phyloP scores from a whole-genome alignment of 768 basidiomycete genomes.

The Lactarius vividus region DNA sequence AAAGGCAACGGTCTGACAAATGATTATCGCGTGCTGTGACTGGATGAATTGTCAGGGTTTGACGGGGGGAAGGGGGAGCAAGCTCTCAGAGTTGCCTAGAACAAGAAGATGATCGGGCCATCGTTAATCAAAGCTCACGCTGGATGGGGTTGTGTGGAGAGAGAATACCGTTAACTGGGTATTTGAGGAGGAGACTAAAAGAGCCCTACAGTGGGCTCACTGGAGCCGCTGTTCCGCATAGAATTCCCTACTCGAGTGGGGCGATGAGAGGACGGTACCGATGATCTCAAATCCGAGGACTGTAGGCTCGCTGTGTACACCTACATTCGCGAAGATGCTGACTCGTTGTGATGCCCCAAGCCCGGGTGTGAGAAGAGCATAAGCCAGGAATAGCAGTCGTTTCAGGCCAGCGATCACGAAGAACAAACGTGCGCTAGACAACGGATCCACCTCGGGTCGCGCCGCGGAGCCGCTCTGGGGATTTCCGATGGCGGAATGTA shows the following conservation, averaged over 20 bases:
- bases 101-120: constrained; percentile 10
- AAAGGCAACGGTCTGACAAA: constrained; percentile 8
- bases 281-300: constrained; percentile 5
- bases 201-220: constrained; percentile 3
- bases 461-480: constrained; percentile 21
- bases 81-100: constrained; percentile 6
- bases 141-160: constrained; percentile 17
- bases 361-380: constrained; percentile 18
- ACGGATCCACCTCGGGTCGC: constrained; percentile 14
- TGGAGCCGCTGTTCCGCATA: constrained; percentile 14
- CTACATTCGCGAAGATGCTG: constrained; percentile 1
- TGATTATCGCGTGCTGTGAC: not conserved
- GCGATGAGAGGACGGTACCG: constrained; percentile 11
- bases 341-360: not conserved
- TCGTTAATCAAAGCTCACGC: constrained; percentile 8
- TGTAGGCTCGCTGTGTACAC: not conserved
- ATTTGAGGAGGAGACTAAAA: constrained; percentile 9
- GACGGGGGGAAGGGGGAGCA: not conserved
- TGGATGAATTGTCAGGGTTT: not conserved
- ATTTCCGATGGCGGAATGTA: constrained; percentile 4
- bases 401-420: constrained; percentile 20
- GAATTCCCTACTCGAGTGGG: constrained; percentile 13
- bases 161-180: constrained; percentile 15
- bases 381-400: constrained; percentile 15
- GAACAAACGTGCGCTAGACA: constrained; percentile 9